Evolutionary conservation across 257 asterid species (phyloP), one percentile per base, ranked within the genome.

Genomic region (Oldenlandia corymbosa): DNA sequence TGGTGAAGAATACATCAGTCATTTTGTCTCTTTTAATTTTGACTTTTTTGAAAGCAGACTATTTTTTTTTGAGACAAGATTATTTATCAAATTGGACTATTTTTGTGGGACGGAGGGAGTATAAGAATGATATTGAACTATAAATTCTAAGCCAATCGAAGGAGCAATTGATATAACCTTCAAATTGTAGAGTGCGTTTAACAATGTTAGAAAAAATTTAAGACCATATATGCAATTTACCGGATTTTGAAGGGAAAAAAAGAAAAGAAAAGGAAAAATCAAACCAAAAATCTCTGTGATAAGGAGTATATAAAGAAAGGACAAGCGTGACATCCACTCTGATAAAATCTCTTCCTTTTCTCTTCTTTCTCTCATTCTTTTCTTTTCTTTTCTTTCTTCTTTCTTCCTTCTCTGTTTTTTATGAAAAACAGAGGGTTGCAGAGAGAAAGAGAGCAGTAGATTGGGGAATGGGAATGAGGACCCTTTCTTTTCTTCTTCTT

Each of bases 281-380:
- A 58, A 34, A 46, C 11, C 36, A 49, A 62, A 31, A 52, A 46
- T 41, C 60, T 7, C 43, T 17, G 60, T 24, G 9, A 43, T 43
- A 31, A 56, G 41, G 46, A 57, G 28, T 57, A 65, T 66, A 66
- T 74, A 82, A 81, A 81, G 82, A 86, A 84, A 85, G 83, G 94
- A 83, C 92, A 90, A 90, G 95, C 90, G 91, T 85, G 94, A 77
- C 78, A 78, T 53, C 83, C 86, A 68, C 80, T 77, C 86, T 81
- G 90, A 70, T 81, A 74, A 80, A 84, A 81, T 75, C 84, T 71
- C 83, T 24, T 64, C 72, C 83, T 83, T 75, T 75, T 76, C 63
- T 61, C 47, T 70, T 43, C 17, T 34, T 34, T 34, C 9, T 34
- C n/a, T n/a, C n/a, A n/a, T n/a, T n/a, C n/a, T n/a, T n/a, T n/a